These are phyloP conservation scores for Penicillium sp. DNA, from an alignment of 2,329 filamentous ascomycete species.

Conservation along the genomic window DNA sequence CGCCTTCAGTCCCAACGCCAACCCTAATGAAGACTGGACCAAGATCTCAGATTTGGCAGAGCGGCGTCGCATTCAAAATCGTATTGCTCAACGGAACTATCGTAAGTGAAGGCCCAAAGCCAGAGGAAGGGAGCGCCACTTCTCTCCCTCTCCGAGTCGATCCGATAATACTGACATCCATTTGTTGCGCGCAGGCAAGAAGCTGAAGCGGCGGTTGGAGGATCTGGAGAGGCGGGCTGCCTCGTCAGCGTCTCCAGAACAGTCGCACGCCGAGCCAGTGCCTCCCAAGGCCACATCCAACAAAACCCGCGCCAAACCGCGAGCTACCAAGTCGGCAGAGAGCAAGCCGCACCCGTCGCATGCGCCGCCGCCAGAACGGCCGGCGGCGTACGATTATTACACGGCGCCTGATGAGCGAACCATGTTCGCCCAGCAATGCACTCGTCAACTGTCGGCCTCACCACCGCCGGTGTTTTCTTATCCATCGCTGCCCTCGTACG, in stretches of 20 bases:
- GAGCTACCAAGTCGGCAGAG: conserved; percentile 29
- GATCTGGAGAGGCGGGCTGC: conserved; percentile 62
- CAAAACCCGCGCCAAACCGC: conserved; percentile 28
- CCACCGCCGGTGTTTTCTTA: conserved; percentile 57
- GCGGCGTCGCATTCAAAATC: conserved; percentile 90
- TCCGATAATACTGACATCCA: conserved; percentile 1
- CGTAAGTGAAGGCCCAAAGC: conserved; percentile 56
- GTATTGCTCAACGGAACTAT: conserved; percentile 96
- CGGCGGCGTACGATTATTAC: conserved; percentile 36
- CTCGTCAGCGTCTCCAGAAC: conserved; percentile 61
- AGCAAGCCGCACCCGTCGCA: conserved; percentile 22
- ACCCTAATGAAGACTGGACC: conserved; percentile 97
- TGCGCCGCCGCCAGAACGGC: conserved; percentile 28
- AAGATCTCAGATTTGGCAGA: conserved; percentile 97
- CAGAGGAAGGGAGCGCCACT: too few relatives aligned
- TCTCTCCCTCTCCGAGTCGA: too few relatives aligned
- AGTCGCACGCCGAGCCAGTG: conserved; percentile 54
- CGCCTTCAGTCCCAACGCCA: conserved; percentile 90
- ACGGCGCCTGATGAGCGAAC: conserved; percentile 48
- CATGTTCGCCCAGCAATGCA: conserved; percentile 59
- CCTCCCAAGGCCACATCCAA: conserved; percentile 22
- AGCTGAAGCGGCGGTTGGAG: conserved; percentile 65
- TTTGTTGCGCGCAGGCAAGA: conserved; percentile 52
- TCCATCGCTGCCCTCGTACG: conserved; percentile 47
- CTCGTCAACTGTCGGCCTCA: conserved; percentile 58